Percentiles rank a stretch among this genome's conserved stretches.
Evolutionary conservation across 176 grass and related monocot genomes (phyloP).

Genomic region (Alopecurus myosuroides): DNA sequence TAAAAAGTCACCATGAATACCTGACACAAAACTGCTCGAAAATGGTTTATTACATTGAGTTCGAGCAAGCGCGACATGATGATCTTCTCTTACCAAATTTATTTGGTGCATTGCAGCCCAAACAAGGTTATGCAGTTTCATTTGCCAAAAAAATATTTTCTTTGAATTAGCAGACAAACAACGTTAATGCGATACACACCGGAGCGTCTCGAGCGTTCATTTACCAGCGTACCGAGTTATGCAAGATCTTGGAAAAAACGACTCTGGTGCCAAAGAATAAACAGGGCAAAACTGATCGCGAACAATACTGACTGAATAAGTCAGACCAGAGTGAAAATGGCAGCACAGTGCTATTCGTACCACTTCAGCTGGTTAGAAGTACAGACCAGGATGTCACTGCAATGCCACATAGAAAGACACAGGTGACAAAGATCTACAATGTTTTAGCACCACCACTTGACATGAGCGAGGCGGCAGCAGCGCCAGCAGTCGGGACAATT

Average conservation of each 20-base stretch:
- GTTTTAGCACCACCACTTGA: slow-evolving; percentile 64
- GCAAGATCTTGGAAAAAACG: neutral
- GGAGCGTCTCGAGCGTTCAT: neutral
- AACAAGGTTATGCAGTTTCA: too few species aligned
- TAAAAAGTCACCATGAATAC: neutral
- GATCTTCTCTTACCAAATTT: neutral
- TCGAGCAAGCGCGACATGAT: neutral
- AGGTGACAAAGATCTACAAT: slow-evolving; percentile 21
- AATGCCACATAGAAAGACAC: neutral
- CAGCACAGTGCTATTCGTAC: neutral
- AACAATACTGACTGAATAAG: neutral
- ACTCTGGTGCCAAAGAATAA: neutral
- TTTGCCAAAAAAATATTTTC: too few species aligned
- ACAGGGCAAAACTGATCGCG: neutral
- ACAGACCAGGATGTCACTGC: neutral
- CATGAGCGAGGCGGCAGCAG: slow-evolving; percentile 80
- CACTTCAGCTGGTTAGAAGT: neutral
- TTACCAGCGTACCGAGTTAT: neutral
- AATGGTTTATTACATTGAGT: neutral
- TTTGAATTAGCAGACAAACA: too few species aligned
- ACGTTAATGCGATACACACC: too few species aligned
- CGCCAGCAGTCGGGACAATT: slow-evolving; percentile 64
- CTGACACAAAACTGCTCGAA: neutral
- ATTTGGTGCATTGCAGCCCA: neutral
- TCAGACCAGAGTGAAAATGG: neutral